Evolutionary conservation across 345 rosid genomes (phyloP).

Genomic region (Diplotaxis tenuifolia): DNA sequence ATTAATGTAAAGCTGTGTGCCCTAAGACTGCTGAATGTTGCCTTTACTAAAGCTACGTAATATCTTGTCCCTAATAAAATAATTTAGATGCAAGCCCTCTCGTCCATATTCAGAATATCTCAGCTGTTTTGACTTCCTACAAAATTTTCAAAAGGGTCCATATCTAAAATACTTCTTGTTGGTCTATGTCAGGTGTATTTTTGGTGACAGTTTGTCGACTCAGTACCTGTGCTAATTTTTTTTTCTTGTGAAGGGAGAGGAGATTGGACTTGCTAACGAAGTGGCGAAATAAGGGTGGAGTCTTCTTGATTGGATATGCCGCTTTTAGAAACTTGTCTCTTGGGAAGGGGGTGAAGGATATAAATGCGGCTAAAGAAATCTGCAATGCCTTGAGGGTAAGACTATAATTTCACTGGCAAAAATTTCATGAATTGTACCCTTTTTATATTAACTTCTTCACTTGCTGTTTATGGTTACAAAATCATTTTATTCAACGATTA

Average conservation of each 20-base stretch:
- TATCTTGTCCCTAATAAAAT: neutral
- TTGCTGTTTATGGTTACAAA: constrained; percentile 2
- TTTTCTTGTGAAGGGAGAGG: constrained; percentile 60
- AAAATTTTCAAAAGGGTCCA: neutral
- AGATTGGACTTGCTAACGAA: constrained; percentile 73
- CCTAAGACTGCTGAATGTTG: neutral
- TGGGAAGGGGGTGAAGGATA: constrained; percentile 86
- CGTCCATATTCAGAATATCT: constrained; percentile 4
- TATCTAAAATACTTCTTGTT: neutral
- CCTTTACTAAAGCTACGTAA: neutral
- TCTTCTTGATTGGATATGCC: constrained; percentile 84
- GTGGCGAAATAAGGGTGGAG: constrained; percentile 93
- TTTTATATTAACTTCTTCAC: neutral
- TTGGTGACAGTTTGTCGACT: constrained; percentile 4
- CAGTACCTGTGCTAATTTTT: constrained; percentile 30
- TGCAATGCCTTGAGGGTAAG: constrained; percentile 80
- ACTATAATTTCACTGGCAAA: neutral
- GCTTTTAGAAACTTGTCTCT: constrained; percentile 87
- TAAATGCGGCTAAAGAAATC: constrained; percentile 63
- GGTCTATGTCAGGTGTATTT: constrained; percentile 10
- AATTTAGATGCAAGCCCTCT: constrained; percentile 1
- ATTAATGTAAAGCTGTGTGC: neutral
- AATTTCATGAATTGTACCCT: neutral
- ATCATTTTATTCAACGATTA: neutral
- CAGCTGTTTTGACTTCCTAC: neutral